Evolutionary conservation across 2,329 filamentous ascomycete genomes (phyloP), one percentile per base, ranked within the genome.

Genomic region (Mycogone perniciosa): DNA sequence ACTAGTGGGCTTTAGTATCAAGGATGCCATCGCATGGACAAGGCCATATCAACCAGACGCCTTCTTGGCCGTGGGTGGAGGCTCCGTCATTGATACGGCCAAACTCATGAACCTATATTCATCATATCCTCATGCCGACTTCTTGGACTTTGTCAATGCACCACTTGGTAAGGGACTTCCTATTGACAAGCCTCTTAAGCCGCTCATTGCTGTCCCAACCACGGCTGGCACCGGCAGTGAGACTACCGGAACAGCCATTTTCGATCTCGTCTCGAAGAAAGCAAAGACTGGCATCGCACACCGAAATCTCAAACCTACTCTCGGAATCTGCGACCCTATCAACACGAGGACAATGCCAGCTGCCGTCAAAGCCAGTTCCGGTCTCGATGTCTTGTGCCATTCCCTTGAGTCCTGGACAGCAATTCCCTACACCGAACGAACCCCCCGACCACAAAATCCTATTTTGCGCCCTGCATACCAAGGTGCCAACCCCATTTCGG

Each of bases 81-180:
- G 93, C 35, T 95, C 89, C 37, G 93, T 97, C 58, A 99, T 99
- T 59, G 93, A 99, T 70, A 99, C 93, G 1, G 92, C 93, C 49
- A 99, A 99, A 71, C 78, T 99, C 51, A 97, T 99, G 91, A 99
- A 99, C 65, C 79, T 99, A 0, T 97, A 97, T 72, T 88, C 85
- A 1, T 85, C 82, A 56, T 96, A 90, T 65, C 91, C 91, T 0
- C 87, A 96, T 6, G 92, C 92, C 33, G 88, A 93, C 60, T 96
- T 99, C 65, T 77, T 97, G 34, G 92, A 99, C 75, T 99, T 99
- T 56, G 93, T 99, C 68, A 97, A 97, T 64, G 92, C 92, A 0
- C 93, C 93, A 0, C 74, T 97, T 0, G 93, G 93, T 53, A 89
- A 87, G 56, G 93, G 93, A 4, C 71, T 80, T n/a, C 88, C 88